A percentile compares a stretch with the other conserved stretches of the same genome.
These are phyloP conservation scores for Pseudogymnoascus sp. DNA, from an alignment of 2,329 filamentous ascomycete genomes.

Conservation along the genomic window DNA sequence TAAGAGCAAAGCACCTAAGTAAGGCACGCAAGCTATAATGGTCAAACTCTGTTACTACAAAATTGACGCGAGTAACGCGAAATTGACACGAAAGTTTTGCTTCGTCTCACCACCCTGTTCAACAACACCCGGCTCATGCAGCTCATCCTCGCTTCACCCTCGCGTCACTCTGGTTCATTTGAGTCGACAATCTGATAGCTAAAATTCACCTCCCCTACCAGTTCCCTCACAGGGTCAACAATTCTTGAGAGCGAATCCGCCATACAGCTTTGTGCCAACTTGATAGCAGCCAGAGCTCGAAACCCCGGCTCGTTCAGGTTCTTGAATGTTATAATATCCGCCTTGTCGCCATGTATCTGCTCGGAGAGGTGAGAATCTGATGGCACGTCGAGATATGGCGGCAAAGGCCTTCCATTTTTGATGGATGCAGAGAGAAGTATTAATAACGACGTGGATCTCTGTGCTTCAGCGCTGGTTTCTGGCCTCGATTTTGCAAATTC, in stretches of 20 bases:
- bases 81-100: too few relatives aligned
- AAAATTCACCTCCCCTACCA: conserved; percentile 67
- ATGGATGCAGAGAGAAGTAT: conserved; percentile 60
- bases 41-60: too few relatives aligned
- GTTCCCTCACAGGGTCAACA: conserved; percentile 47
- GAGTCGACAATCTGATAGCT: conserved; percentile 9
- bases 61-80: too few relatives aligned
- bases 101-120: too few relatives aligned
- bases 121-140: too few relatives aligned
- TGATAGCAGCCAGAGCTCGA: conserved; percentile 62
- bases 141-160: too few relatives aligned
- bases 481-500: conserved; percentile 39
- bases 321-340: conserved; percentile 48
- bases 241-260: conserved; percentile 12
- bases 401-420: conserved; percentile 55
- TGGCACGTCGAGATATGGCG: conserved; percentile 57
- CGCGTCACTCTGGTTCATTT: background rate
- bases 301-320: conserved; percentile 64
- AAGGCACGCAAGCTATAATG: too few relatives aligned
- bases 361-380: conserved; percentile 48
- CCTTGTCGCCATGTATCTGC: conserved; percentile 46
- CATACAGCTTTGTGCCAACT: conserved; percentile 35
- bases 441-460: conserved; percentile 58
- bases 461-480: conserved; percentile 42
- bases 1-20: too few relatives aligned